A percentile compares a stretch with the other conserved stretches of the same genome.
phyloP scores from a whole-genome alignment of 805 yeast genomes.

The Kodamaea sagamina region DNA sequence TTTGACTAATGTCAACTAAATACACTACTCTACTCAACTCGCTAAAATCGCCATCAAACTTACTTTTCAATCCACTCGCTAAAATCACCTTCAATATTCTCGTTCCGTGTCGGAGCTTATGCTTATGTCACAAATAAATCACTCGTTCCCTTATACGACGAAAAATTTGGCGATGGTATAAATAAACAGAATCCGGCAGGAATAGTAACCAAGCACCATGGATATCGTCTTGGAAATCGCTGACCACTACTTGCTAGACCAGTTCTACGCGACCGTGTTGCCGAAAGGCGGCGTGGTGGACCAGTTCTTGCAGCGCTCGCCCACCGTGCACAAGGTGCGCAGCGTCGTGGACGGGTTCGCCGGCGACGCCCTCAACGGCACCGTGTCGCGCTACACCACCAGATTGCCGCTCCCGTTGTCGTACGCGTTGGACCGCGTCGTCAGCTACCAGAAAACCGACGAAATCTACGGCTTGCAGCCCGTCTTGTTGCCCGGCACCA shows the following conservation, averaged over 20 bases:
- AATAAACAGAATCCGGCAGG: background rate
- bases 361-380: conserved; percentile 12
- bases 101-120: no score
- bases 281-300: conserved; percentile 56
- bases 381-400: conserved; percentile 13
- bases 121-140: background rate
- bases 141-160: conserved; percentile 12
- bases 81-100: no score
- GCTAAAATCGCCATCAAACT: no score
- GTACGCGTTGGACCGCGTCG: conserved; percentile 16
- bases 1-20: no score
- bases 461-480: conserved; percentile 67
- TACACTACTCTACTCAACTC: no score
- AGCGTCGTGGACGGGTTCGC: conserved; percentile 8
- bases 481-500: conserved; percentile 53
- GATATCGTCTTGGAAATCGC: conserved; percentile 84
- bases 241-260: conserved; percentile 76
- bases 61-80: no score
- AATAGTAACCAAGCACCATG: conserved; percentile 51
- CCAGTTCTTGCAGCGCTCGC: conserved; percentile 20
- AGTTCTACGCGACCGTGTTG: conserved; percentile 64
- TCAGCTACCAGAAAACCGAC: conserved; percentile 28
- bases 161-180: conserved; percentile 1
- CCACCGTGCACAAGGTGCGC: conserved; percentile 11
- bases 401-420: conserved; percentile 18